phyloP scores from a whole-genome alignment of 225 moss, liverwort and hornwort species.

The Anthoceros angustus region DNA sequence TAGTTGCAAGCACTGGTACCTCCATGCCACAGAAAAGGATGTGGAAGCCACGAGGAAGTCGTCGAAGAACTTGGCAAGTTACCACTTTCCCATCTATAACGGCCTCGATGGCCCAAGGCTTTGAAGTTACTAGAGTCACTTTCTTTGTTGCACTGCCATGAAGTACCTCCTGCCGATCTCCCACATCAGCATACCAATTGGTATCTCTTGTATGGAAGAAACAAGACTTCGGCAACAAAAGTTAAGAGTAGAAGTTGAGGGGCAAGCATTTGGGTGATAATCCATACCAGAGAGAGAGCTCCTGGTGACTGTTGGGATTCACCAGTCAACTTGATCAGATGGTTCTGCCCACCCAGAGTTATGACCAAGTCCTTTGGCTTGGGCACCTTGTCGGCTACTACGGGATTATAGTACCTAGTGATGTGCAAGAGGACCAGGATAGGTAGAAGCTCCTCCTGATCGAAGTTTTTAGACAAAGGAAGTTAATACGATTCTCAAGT shows the following conservation, averaged over 20 bases:
- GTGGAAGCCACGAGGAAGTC: slow-evolving; percentile 23
- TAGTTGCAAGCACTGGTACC: slow-evolving; percentile 6
- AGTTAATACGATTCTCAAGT: background rate
- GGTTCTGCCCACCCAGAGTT: slow-evolving; percentile 11
- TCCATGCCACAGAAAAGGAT: slow-evolving; percentile 22
- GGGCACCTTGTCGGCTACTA: background rate
- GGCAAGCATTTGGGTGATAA: background rate
- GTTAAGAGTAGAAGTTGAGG: background rate
- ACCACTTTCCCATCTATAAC: slow-evolving; percentile 20
- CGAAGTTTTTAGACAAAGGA: background rate
- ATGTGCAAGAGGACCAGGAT: slow-evolving; percentile 22
- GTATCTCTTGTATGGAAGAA: background rate
- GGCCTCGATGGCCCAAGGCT: slow-evolving; percentile 22
- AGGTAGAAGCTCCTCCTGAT: slow-evolving; percentile 22
- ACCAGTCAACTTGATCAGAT: slow-evolving; percentile 13
- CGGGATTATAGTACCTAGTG: slow-evolving; percentile 8
- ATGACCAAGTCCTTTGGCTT: slow-evolving; percentile 18
- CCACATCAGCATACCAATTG: background rate
- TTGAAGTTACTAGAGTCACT: slow-evolving; percentile 12
- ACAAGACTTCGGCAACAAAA: background rate
- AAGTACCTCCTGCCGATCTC: slow-evolving; percentile 17
- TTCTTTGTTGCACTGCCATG: slow-evolving; percentile 13
- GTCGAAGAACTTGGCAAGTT: slow-evolving; percentile 21
- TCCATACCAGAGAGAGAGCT: slow-evolving; percentile 14
- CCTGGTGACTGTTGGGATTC: slow-evolving; percentile 13